A percentile compares a stretch with the other conserved stretches of the same genome.
phyloP scores from a whole-genome alignment of 2,329 filamentous ascomycete species.

The Graphiopsis chlorocephala region DNA sequence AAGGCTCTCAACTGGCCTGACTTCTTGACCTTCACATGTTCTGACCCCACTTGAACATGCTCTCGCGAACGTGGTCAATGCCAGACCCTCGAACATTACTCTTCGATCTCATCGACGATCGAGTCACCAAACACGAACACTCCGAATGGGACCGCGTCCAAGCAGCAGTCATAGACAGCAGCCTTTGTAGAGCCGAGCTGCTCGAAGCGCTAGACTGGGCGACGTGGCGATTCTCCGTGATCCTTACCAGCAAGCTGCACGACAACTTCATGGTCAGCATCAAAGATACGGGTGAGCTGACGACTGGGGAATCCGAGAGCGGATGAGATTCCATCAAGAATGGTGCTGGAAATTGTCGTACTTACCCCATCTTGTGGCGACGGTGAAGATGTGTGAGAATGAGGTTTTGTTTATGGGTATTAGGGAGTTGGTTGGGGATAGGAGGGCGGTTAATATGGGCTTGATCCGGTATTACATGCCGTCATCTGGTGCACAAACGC shows the following conservation, averaged over 20 bases:
- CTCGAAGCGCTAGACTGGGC: background rate
- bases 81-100: background rate
- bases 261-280: background rate
- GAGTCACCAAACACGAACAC: background rate
- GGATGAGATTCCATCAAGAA: background rate
- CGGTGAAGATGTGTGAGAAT: background rate
- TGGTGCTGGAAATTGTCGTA: background rate
- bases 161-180: background rate
- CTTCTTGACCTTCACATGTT: background rate
- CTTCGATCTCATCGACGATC: background rate
- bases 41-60: background rate
- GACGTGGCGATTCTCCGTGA: background rate
- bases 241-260: background rate
- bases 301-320: too few relatives aligned
- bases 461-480: background rate
- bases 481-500: background rate
- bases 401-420: background rate
- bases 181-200: background rate
- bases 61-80: background rate
- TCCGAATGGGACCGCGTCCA: background rate
- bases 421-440: background rate
- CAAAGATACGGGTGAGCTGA: background rate
- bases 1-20: background rate
- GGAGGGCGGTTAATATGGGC: background rate
- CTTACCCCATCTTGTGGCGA: background rate